Conservation (phyloP, 1,284 basidiomycete species). For the Grifola frondosa region DNA sequence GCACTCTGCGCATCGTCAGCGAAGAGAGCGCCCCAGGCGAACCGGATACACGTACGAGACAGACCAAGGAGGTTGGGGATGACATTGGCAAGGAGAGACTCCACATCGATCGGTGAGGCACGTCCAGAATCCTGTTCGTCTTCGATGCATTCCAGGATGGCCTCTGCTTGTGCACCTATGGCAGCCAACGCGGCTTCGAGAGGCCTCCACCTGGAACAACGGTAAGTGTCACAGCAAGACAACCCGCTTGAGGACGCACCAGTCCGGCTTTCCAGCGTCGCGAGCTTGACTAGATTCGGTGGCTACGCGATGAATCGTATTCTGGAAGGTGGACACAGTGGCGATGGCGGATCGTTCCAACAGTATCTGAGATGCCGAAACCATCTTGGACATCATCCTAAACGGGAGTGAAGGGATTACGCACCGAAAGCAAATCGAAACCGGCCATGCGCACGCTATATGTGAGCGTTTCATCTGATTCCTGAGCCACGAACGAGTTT, state of each 20-base stretch:
- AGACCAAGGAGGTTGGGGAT: constrained; percentile 76
- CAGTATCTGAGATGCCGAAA: constrained; percentile 51
- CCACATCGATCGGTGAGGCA: constrained; percentile 73
- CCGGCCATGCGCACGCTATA: constrained; percentile 85
- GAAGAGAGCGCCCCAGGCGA: neutral
- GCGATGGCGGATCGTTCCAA: constrained; percentile 65
- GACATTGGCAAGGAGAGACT: constrained; percentile 72
- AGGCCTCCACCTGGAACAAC: constrained; percentile 75
- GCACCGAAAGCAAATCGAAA: constrained; percentile 81
- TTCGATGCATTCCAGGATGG: constrained; percentile 74
- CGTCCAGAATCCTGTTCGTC: constrained; percentile 68
- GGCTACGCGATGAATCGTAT: constrained; percentile 56
- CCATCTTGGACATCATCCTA: constrained; percentile 3
- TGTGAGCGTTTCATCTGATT: constrained; percentile 85
- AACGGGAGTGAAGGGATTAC: constrained; percentile 19
- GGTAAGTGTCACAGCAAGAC: neutral
- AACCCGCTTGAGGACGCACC: constrained; percentile 36
- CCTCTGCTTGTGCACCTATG: constrained; percentile 82
- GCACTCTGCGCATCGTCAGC: constrained; percentile 51
- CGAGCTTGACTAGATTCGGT: constrained; percentile 53
- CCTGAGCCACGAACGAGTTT: constrained; percentile 91
- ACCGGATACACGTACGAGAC: constrained; percentile 46
- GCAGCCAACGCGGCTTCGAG: constrained; percentile 84
- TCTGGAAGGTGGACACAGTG: constrained; percentile 58
- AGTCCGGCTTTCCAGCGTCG: constrained; percentile 50